phyloP scores from a whole-genome alignment of 139 green algal species.

The Pleodorina starrii region DNA sequence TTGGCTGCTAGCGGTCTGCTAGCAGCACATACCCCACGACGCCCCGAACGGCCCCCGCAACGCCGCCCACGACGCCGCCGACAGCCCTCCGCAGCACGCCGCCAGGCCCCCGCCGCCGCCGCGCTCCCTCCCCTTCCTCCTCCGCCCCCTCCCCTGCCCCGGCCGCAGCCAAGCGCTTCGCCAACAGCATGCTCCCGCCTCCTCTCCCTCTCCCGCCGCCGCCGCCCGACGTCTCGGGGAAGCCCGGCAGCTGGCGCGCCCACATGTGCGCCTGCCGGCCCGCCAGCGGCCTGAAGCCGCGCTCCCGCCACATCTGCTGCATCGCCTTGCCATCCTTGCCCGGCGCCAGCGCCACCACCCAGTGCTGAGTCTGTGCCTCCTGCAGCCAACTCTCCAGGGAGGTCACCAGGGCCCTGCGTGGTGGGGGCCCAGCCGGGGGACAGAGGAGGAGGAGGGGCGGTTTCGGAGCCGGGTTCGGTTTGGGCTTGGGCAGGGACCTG shows the following conservation, averaged over 20 bases:
- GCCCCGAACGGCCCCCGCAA: slow-evolving; percentile 13
- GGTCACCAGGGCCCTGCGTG: slow-evolving; percentile 7
- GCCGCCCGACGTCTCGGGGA: neutral
- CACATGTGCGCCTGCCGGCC: neutral
- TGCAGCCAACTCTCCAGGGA: neutral
- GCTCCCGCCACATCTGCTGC: neutral
- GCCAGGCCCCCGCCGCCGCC: neutral
- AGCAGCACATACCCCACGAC: slow-evolving; percentile 33
- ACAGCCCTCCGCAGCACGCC: neutral
- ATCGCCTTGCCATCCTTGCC: neutral
- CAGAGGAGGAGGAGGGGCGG: too few relatives aligned
- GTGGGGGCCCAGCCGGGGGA: too few relatives aligned
- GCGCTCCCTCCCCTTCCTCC: neutral
- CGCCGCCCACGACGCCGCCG: neutral
- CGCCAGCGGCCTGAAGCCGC: neutral
- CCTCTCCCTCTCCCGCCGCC: neutral
- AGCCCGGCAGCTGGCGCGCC: slow-evolving; percentile 7
- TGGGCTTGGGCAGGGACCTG: too few relatives aligned
- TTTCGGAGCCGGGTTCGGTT: too few relatives aligned
- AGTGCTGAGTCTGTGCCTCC: neutral
- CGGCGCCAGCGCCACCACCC: neutral
- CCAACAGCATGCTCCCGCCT: neutral
- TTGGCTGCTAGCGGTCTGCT: neutral
- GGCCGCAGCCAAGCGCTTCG: neutral
- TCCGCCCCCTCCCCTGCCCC: neutral